A percentile compares a stretch with the other conserved stretches of the same genome.
These are phyloP conservation scores for Coemansia asiatica DNA, from an alignment of 192 early-diverging fungal species.

Conservation along the genomic window DNA sequence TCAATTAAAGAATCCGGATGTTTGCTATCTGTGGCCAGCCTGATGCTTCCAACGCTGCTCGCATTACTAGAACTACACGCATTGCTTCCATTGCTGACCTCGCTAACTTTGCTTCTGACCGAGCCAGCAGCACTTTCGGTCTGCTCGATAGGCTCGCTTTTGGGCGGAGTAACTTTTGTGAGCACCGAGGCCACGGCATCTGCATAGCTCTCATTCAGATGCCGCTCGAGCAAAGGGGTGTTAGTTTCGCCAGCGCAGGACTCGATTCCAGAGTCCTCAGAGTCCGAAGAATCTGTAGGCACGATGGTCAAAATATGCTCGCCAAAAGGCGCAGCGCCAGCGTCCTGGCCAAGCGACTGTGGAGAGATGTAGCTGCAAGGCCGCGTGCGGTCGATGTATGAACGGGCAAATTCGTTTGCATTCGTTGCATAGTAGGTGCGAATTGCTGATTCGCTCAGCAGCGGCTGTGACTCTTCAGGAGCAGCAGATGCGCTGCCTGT, in stretches of 20 bases:
- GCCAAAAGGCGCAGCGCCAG: conserved; percentile 10
- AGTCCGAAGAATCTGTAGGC: conserved; percentile 29
- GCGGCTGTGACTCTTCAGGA: conserved; percentile 36
- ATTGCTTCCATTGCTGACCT: too few relatives aligned
- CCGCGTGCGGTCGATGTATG: conserved; percentile 31
- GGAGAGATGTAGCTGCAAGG: conserved; percentile 9
- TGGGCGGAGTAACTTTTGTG: neutral
- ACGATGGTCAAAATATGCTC: conserved; percentile 27
- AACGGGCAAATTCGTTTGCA: conserved; percentile 46
- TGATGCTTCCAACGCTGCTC: neutral
- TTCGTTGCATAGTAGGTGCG: conserved; percentile 40
- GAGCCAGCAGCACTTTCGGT: neutral
- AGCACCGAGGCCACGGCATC: conserved; percentile 1
- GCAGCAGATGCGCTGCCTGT: neutral
- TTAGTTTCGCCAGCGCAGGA: conserved; percentile 12
- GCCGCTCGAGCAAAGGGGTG: neutral
- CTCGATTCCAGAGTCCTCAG: conserved; percentile 40
- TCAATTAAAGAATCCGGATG: neutral
- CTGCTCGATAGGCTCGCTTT: neutral
- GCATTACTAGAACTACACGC: too few relatives aligned
- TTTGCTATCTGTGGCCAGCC: neutral
- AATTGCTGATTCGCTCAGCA: conserved; percentile 48
- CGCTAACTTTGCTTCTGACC: neutral
- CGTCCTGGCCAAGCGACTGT: conserved; percentile 12
- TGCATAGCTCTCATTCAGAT: conserved; percentile 4